Evolutionary conservation across 148 eudicot species (phyloP).

Genomic region (Fallopia convolvulus): DNA sequence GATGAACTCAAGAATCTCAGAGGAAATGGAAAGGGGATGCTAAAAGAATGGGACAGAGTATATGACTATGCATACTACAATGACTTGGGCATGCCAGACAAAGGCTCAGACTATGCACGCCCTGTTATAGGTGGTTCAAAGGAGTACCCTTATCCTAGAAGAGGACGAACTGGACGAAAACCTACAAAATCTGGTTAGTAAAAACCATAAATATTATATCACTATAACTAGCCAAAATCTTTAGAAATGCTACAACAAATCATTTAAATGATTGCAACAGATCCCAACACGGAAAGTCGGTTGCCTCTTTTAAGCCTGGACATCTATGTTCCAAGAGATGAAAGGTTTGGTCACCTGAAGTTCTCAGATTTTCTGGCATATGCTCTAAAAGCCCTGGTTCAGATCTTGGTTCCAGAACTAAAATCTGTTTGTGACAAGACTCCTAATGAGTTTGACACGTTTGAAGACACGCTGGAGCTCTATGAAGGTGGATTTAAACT

Average conservation of each 20-base stretch:
- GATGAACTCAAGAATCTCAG: constrained; percentile 66
- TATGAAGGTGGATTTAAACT: constrained; percentile 50
- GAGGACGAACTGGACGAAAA: constrained; percentile 66
- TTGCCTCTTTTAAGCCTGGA: constrained; percentile 55
- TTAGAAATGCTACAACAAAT: not conserved
- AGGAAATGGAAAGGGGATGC: constrained; percentile 61
- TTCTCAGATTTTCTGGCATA: constrained; percentile 75
- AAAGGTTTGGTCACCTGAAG: constrained; percentile 59
- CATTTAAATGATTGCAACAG: constrained; percentile 25
- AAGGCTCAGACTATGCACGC: constrained; percentile 48
- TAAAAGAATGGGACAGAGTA: constrained; percentile 83
- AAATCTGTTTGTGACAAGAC: constrained; percentile 48
- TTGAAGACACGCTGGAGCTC: constrained; percentile 52
- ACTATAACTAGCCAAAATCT: not conserved
- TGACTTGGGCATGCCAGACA: constrained; percentile 75
- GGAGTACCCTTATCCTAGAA: constrained; percentile 73
- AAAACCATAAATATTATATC: not conserved
- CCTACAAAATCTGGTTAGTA: constrained; percentile 58
- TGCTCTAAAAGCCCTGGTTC: constrained; percentile 62
- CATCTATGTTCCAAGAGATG: constrained; percentile 86
- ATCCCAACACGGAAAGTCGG: constrained; percentile 57
- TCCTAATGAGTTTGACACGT: constrained; percentile 63
- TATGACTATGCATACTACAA: constrained; percentile 81
- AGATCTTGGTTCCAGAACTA: constrained; percentile 54
- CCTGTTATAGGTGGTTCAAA: constrained; percentile 74